A percentile compares a stretch with the other conserved stretches of the same genome.
Conservation (phyloP, 306 rosid genomes). For the barrel medic (Medicago truncatula) region DNA sequence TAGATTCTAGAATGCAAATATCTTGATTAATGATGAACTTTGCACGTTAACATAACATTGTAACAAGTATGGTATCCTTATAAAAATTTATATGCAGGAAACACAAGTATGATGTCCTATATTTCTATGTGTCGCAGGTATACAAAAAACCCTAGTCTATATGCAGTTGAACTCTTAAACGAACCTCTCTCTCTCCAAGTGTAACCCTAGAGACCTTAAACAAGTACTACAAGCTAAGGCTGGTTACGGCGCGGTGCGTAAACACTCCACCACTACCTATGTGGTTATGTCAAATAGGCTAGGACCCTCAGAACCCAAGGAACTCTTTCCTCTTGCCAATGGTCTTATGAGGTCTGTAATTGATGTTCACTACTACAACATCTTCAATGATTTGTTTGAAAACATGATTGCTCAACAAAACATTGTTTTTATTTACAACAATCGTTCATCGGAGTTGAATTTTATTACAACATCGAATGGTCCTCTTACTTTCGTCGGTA, state of each 20-base stretch:
- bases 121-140: constrained; percentile 50
- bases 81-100: constrained; percentile 47
- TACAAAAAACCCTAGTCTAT: constrained; percentile 57
- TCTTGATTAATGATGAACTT: background rate
- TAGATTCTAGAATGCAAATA: background rate
- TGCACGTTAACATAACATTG: background rate
- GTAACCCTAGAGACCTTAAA: constrained; percentile 53
- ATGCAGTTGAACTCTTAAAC: constrained; percentile 76
- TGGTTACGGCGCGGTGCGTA: constrained; percentile 66
- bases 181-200: constrained; percentile 69
- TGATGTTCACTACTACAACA: constrained; percentile 77
- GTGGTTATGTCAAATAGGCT: constrained; percentile 68
- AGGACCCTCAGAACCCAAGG: constrained; percentile 51
- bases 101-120: constrained; percentile 56
- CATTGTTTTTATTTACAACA: constrained; percentile 60
- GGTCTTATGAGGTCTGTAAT: constrained; percentile 56
- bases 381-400: constrained; percentile 49
- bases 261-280: constrained; percentile 53
- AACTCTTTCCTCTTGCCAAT: constrained; percentile 64
- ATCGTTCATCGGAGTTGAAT: constrained; percentile 54
- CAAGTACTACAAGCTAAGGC: constrained; percentile 70
- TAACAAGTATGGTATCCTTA: no score
- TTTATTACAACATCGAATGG: constrained; percentile 70
- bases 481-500: constrained; percentile 79
- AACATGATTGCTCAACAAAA: constrained; percentile 59